Evolutionary conservation across 2,329 filamentous ascomycete species (phyloP).

Genomic region (Myotisia sp.): DNA sequence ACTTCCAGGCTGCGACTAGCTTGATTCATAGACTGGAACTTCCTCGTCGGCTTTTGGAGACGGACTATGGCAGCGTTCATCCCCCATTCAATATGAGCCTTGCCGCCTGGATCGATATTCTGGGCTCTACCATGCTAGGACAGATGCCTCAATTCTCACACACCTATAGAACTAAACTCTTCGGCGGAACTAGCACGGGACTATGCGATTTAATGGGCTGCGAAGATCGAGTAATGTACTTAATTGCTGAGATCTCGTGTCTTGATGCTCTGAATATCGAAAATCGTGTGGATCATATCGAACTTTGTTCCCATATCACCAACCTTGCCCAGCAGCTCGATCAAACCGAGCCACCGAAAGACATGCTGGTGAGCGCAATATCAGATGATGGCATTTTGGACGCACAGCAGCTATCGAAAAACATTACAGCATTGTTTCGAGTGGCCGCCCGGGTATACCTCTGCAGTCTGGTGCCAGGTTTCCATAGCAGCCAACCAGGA

Average conservation of each 20-base stretch:
- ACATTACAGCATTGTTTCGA: constrained; percentile 83
- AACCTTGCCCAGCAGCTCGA: constrained; percentile 78
- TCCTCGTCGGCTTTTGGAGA: constrained; percentile 50
- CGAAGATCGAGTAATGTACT: constrained; percentile 92
- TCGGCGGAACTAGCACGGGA: constrained; percentile 51
- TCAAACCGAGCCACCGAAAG: constrained; percentile 55
- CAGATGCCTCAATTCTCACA: constrained; percentile 77
- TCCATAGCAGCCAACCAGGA: constrained; percentile 58
- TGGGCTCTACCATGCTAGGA: constrained; percentile 84
- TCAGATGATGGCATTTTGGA: constrained; percentile 56
- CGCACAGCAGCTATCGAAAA: constrained; percentile 69
- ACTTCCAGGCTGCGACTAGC: constrained; percentile 81
- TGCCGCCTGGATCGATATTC: constrained; percentile 81
- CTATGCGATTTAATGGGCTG: constrained; percentile 92
- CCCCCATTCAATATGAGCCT: constrained; percentile 92
- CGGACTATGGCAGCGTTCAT: constrained; percentile 44
- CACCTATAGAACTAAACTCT: constrained; percentile 88
- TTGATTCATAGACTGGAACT: constrained; percentile 76
- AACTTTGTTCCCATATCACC: constrained; percentile 76
- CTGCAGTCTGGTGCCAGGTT: constrained; percentile 86
- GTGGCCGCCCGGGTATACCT: constrained; percentile 88
- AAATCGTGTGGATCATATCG: constrained; percentile 65
- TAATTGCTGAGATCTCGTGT: constrained; percentile 94
- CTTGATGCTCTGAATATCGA: constrained; percentile 75
- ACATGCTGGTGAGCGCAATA: constrained; percentile 46